Evolutionary conservation across 148 eudicot species (phyloP).

Genomic region (Beta vulgaris): DNA sequence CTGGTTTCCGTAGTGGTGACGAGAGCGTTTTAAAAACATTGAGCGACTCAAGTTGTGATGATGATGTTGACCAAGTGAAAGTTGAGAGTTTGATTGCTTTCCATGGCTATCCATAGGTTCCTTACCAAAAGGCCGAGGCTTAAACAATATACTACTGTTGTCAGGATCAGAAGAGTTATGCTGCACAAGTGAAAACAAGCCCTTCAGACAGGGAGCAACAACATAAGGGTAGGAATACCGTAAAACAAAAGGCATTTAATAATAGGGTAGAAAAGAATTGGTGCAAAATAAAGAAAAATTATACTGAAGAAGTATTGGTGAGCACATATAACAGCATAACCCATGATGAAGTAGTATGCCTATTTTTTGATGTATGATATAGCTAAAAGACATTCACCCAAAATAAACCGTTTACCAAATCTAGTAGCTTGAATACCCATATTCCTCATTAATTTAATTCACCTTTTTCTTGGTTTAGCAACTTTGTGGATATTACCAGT

Average conservation of each 20-base stretch:
- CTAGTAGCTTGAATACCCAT: background rate
- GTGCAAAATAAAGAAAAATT: background rate
- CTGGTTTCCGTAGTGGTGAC: conserved; percentile 50
- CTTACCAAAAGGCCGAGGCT: conserved; percentile 37
- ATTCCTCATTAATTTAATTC: background rate
- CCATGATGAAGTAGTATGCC: background rate
- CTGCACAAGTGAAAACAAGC: conserved; percentile 3
- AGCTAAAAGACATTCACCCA: background rate
- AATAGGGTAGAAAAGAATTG: background rate
- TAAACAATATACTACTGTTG: conserved; percentile 25
- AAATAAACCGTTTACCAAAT: background rate
- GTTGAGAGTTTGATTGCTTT: conserved; percentile 35
- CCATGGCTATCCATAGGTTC: conserved; percentile 46
- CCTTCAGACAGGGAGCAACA: background rate
- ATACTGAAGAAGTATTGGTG: background rate
- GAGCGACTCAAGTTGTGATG: conserved; percentile 43
- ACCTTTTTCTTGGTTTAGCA: background rate
- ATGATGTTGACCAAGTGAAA: conserved; percentile 40
- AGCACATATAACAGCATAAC: background rate
- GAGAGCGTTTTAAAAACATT: conserved; percentile 47
- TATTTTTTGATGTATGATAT: background rate
- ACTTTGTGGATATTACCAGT: background rate
- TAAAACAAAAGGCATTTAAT: too few species aligned
- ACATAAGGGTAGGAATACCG: conserved; percentile 11
- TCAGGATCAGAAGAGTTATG: conserved; percentile 17